Evolutionary conservation across 2,329 filamentous ascomycete species (phyloP).

Genomic region (Ceratocystiopsis sp.): DNA sequence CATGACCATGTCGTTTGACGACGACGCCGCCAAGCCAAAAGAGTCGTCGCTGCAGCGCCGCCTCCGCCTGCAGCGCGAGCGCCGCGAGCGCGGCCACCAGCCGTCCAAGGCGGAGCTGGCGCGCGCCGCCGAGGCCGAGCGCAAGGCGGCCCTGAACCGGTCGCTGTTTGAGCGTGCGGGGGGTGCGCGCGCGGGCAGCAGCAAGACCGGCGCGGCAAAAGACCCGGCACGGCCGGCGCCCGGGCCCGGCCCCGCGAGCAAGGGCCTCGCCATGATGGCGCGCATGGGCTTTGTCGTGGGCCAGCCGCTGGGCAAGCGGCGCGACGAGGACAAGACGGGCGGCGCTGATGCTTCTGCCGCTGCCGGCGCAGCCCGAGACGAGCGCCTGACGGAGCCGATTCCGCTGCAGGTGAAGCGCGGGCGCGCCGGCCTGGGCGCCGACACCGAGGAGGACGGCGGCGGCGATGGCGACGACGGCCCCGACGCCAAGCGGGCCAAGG

Average conservation of each 20-base stretch:
- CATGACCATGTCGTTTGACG: conserved; percentile 85
- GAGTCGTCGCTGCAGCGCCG: conserved; percentile 39
- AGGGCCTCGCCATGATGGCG: conserved; percentile 91
- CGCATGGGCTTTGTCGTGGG: conserved; percentile 81
- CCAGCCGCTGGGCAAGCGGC: conserved; percentile 45
- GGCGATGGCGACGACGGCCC: conserved; percentile 17
- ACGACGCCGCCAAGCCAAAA: conserved; percentile 28
- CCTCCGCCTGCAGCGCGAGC: conserved; percentile 38
- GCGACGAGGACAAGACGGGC: conserved; percentile 6
- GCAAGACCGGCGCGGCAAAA: conserved; percentile 14
- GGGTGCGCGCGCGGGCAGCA: conserved; percentile 19
- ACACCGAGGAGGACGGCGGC: conserved; percentile 41
- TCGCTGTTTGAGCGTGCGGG: conserved; percentile 36
- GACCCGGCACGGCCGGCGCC: conserved; percentile 11
- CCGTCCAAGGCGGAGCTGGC: conserved; percentile 74
- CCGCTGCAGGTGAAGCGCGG: conserved; percentile 61
- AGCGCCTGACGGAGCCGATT: conserved; percentile 47
- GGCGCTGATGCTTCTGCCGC: too few relatives aligned
- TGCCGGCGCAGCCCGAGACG: neutral
- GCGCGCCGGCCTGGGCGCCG: conserved; percentile 66
- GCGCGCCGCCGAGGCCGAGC: conserved; percentile 52
- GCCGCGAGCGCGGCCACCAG: conserved; percentile 47
- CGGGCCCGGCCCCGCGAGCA: conserved; percentile 39
- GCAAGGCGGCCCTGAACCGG: conserved; percentile 60
- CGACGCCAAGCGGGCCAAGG: conserved; percentile 25